Evolutionary conservation across 1,139 yeast species (phyloP).

Genomic region (Yamadazyma dushanensis): DNA sequence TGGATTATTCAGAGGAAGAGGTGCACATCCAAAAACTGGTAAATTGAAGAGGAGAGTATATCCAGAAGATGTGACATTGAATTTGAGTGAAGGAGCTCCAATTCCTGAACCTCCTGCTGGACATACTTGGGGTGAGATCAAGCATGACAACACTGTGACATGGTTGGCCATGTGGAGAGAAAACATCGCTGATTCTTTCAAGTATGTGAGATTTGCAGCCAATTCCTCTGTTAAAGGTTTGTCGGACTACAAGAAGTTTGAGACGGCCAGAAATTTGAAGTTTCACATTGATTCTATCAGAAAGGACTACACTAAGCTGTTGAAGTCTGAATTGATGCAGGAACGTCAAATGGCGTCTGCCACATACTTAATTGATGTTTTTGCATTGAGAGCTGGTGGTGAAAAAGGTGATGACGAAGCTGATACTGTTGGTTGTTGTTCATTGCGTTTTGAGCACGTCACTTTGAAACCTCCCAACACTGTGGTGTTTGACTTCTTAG

Average conservation of each 20-base stretch:
- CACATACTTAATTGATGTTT: constrained; percentile 87
- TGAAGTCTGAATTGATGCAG: constrained; percentile 76
- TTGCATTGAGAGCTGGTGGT: constrained; percentile 97
- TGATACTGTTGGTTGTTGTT: constrained; percentile 97
- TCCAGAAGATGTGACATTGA: constrained; percentile 88
- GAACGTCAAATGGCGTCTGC: constrained; percentile 95
- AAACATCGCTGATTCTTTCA: constrained; percentile 78
- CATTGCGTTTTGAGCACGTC: constrained; percentile 85
- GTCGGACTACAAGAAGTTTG: constrained; percentile 88
- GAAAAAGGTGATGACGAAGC: constrained; percentile 98
- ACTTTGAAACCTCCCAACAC: constrained; percentile 82
- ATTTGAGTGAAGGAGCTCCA: constrained; percentile 69
- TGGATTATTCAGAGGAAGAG: constrained; percentile 92
- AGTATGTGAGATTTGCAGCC: constrained; percentile 90
- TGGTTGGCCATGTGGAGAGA: constrained; percentile 99
- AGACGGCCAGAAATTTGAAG: constrained; percentile 85
- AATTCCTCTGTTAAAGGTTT: constrained; percentile 89
- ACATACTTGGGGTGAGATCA: constrained; percentile 86
- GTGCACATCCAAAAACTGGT: constrained; percentile 96
- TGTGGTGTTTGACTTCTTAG: constrained; percentile 90
- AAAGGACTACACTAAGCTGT: constrained; percentile 66
- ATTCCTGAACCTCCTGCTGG: constrained; percentile 87
- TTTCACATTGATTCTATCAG: constrained; percentile 72
- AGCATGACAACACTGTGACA: constrained; percentile 85
- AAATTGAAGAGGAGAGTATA: constrained; percentile 76